Percentiles rank a stretch among this genome's conserved stretches.
Evolutionary conservation across 208 protist genomes (phyloP).

Genomic region (Acanthamoeba healyi): DNA sequence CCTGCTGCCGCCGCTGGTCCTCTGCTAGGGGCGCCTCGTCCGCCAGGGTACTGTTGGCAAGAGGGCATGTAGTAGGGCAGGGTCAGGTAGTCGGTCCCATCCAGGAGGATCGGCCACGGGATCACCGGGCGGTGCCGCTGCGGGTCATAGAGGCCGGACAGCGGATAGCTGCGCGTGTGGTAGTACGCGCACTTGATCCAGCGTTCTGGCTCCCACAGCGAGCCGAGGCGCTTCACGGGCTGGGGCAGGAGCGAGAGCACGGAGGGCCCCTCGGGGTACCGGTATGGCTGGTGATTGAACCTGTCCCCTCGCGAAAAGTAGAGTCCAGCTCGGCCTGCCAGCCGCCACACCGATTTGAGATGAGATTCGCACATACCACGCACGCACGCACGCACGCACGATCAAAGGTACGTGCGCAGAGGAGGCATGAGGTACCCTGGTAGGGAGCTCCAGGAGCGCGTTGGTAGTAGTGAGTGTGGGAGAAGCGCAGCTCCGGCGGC

Average conservation of each 20-base stretch:
- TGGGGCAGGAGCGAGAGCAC: background rate
- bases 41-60: too few species aligned
- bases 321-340: background rate
- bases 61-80: background rate
- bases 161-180: background rate
- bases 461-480: background rate
- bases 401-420: too few species aligned
- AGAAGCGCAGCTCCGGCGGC: slow-evolving; percentile 1
- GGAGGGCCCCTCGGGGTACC: background rate
- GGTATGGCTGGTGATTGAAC: background rate
- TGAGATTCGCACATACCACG: background rate
- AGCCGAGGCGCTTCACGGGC: background rate
- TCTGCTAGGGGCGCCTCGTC: too few species aligned
- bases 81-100: background rate
- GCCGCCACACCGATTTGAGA: background rate
- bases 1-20: too few species aligned
- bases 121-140: background rate
- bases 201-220: background rate
- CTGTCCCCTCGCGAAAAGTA: too few species aligned
- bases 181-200: background rate
- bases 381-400: too few species aligned
- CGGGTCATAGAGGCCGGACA: too few species aligned
- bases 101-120: background rate
- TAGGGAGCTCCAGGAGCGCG: background rate
- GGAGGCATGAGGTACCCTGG: background rate